Base-by-base conservation (phyloP, 164 flowering plant species). In the Chloranthus sessilifolius region DNA sequence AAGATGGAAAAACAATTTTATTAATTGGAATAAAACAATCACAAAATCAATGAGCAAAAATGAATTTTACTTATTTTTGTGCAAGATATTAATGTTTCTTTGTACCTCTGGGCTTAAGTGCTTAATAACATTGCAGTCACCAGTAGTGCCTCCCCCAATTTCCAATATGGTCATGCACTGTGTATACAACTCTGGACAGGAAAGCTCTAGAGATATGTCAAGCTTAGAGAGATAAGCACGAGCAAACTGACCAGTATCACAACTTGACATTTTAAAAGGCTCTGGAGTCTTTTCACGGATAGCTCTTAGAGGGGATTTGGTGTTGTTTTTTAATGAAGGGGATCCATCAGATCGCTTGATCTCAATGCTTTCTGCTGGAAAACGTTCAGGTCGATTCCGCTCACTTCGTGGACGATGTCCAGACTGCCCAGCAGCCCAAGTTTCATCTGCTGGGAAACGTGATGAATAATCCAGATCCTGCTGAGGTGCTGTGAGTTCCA, bases 181-280 rank as follows among this genome's bases (percentile, higher is more conserved):
- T 29, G 64, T 38, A 58, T 74, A 81, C 70, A 78, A 31, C 31
- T 83, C 88, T 7, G 85, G 72, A 53, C 45, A 29, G 25, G 77
- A 43, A 66, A 89, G 83, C 45, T 78, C 88, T 16, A 53, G 54
- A 31, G 97, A 89, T 38, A 89, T 79, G 47, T 89, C 90, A 62
- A 89, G 80, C 70, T 73, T 82, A 45, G 92, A 74, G 47, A 89
- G 83, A 66, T 86, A 89, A 60, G 53, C 37, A 59, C 49, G 59
- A 31, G 52, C 58, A 57, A 62, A 26, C 26, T 27, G 29, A 48
- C 58, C 30, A 46, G 33, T 53, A 53, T 60, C 65, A 63, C 60
- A 65, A 19, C 21, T 49, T 40, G 66, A 38, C 25, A 4, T 17
- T 53, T 61, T 67, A 17, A 70, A 41, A 53, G 52, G 39, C 23